Percentiles rank a stretch among this genome's conserved stretches.
Evolutionary conservation across 352 stramenopile genomes (phyloP).

Genomic region (Thraustotheca clavata): DNA sequence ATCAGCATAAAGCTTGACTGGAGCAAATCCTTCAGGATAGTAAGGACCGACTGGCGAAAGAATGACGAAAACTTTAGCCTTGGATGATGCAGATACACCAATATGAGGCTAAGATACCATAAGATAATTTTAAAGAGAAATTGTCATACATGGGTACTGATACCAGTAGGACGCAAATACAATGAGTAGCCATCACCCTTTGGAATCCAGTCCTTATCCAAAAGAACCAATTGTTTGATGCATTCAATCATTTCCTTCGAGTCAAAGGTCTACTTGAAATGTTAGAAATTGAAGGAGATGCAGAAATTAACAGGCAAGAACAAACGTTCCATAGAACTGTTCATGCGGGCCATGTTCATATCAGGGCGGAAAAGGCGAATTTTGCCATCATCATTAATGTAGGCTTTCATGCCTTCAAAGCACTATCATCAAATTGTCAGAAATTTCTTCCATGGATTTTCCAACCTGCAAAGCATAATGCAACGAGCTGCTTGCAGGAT

Average conservation of each 20-base stretch:
- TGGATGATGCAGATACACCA: slow-evolving; percentile 78
- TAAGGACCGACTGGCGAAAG: slow-evolving; percentile 96
- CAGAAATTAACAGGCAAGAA: slow-evolving; percentile 52
- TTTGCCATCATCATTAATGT: slow-evolving; percentile 72
- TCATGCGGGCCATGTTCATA: slow-evolving; percentile 95
- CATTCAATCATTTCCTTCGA: slow-evolving; percentile 85
- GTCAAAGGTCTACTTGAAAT: slow-evolving; percentile 66
- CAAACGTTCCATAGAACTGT: slow-evolving; percentile 90
- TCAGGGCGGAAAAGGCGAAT: slow-evolving; percentile 94
- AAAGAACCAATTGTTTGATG: slow-evolving; percentile 70
- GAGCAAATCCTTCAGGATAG: slow-evolving; percentile 92
- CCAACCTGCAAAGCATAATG: slow-evolving; percentile 89
- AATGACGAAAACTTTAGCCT: slow-evolving; percentile 94
- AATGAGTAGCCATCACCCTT: slow-evolving; percentile 93
- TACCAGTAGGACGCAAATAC: slow-evolving; percentile 93
- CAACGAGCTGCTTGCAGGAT: slow-evolving; percentile 86
- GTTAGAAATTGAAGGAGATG: slow-evolving; percentile 17
- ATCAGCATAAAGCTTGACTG: slow-evolving; percentile 87
- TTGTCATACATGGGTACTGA: slow-evolving; percentile 68
- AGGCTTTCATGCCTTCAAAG: slow-evolving; percentile 96
- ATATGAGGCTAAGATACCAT: slow-evolving; percentile 76
- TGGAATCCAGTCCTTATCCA: slow-evolving; percentile 92
- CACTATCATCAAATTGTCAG: slow-evolving; percentile 39
- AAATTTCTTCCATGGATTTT: not conserved
- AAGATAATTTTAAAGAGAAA: not conserved